Conservation (phyloP, 345 rosid genomes). For the Passiflora organensis region DNA sequence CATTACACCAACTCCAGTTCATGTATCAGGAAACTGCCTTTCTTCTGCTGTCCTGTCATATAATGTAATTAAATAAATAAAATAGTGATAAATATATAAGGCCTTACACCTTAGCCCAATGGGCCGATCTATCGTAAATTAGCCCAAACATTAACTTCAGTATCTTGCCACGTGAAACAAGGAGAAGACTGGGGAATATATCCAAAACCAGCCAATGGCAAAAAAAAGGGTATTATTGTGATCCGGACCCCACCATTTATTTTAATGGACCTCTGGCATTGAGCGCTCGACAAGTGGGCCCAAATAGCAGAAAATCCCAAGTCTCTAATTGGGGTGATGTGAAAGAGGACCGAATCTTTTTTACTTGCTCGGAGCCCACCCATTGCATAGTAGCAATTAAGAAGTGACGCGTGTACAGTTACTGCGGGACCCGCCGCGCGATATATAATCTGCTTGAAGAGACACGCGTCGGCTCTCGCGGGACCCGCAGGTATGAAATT, state of each 20-base stretch:
- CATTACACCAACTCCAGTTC: too few relatives aligned
- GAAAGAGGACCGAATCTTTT: constrained; percentile 9
- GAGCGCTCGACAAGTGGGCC: constrained; percentile 20
- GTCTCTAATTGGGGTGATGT: background rate
- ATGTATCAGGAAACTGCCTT: too few relatives aligned
- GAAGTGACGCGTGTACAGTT: background rate
- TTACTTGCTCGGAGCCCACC: background rate
- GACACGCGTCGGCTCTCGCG: background rate
- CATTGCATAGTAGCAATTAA: too few relatives aligned
- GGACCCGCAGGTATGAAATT: constrained; percentile 1
- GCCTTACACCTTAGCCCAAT: too few relatives aligned
- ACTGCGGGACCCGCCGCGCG: background rate
- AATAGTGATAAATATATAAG: too few relatives aligned
- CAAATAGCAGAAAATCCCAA: constrained; percentile 1
- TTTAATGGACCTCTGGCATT: constrained; percentile 20
- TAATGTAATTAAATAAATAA: too few relatives aligned
- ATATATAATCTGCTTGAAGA: background rate
- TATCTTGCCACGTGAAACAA: constrained; percentile 7
- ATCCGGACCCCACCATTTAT: constrained; percentile 16
- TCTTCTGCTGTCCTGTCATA: too few relatives aligned
- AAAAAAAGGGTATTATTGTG: constrained; percentile 8
- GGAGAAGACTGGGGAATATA: constrained; percentile 1
- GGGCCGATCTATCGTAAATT: too few relatives aligned
- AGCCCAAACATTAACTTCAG: background rate
- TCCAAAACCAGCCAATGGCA: constrained; percentile 3